phyloP scores from a whole-genome alignment of 2,329 filamentous ascomycete genomes.

The Cordyceps farinosa region DNA sequence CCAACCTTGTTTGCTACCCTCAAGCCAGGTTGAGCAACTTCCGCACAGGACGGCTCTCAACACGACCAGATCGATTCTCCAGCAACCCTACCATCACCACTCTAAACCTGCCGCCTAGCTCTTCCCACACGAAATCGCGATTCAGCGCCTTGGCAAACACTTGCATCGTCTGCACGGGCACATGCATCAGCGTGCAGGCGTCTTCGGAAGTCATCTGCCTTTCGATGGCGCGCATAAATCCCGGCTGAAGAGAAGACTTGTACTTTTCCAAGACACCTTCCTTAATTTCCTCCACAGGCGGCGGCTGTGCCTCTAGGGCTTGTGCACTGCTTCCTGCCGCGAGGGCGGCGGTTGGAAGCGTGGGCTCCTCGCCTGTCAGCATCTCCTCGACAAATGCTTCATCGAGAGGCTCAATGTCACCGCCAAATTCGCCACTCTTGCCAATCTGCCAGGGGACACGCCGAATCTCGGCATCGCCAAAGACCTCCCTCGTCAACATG shows the following conservation, averaged over 20 bases:
- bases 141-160: slow-evolving; percentile 21
- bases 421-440: slow-evolving; percentile 13
- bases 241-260: slow-evolving; percentile 9
- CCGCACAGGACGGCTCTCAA: slow-evolving; percentile 18
- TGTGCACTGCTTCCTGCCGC: background rate
- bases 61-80: slow-evolving; percentile 16
- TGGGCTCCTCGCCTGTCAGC: slow-evolving; percentile 76
- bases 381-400: slow-evolving; percentile 73
- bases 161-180: slow-evolving; percentile 19
- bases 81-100: slow-evolving; percentile 18
- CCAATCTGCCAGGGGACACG: slow-evolving; percentile 13
- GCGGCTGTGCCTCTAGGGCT: background rate
- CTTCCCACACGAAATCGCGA: slow-evolving; percentile 20
- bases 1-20: background rate
- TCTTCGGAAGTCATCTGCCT: slow-evolving; percentile 16
- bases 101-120: slow-evolving; percentile 19
- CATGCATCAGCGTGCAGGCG: slow-evolving; percentile 19
- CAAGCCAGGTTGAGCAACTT: slow-evolving; percentile 11
- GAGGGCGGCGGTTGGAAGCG: slow-evolving; percentile 30
- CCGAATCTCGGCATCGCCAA: background rate
- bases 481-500: background rate
- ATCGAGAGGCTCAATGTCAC: slow-evolving; percentile 20
- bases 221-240: slow-evolving; percentile 18
- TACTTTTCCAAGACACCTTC: slow-evolving; percentile 12
- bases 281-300: slow-evolving; percentile 40